phyloP scores from a whole-genome alignment of 2,329 filamentous ascomycete species.

The Xylariaceae sp. region DNA sequence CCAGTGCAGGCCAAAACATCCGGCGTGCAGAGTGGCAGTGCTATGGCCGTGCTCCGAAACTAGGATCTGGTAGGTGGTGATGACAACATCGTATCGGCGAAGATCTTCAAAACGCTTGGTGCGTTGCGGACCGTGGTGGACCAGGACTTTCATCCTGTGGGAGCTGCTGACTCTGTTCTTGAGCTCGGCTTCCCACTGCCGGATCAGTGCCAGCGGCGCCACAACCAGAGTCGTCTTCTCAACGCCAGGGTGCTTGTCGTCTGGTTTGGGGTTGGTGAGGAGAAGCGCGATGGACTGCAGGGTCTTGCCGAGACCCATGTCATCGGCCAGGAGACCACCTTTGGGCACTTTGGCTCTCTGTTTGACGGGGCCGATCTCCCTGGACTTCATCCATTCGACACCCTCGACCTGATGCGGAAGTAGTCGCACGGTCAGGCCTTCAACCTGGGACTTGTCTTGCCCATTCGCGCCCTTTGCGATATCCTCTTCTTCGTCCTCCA shows the following conservation, averaged over 20 bases:
- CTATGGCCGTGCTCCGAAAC: constrained; percentile 80
- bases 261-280: constrained; percentile 69
- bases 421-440: constrained; percentile 79
- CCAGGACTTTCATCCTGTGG: constrained; percentile 69
- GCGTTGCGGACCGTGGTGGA: constrained; percentile 84
- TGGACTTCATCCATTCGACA: constrained; percentile 89
- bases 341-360: constrained; percentile 75
- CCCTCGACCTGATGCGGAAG: constrained; percentile 92
- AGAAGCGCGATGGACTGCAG: constrained; percentile 88
- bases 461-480: constrained; percentile 39
- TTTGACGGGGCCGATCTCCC: constrained; percentile 81
- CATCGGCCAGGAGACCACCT: constrained; percentile 90
- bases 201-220: constrained; percentile 86
- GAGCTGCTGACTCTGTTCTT: constrained; percentile 66
- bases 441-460: constrained; percentile 52
- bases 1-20: constrained; percentile 89
- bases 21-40: constrained; percentile 59
- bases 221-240: constrained; percentile 83
- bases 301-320: constrained; percentile 96
- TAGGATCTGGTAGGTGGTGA: constrained; percentile 93
- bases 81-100: constrained; percentile 83
- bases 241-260: constrained; percentile 49
- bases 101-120: constrained; percentile 73
- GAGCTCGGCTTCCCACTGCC: constrained; percentile 95
- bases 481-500: constrained; percentile 60